These are phyloP conservation scores for Fusarium incarnatum DNA, from an alignment of 2,329 filamentous ascomycete genomes.

Conservation along the genomic window DNA sequence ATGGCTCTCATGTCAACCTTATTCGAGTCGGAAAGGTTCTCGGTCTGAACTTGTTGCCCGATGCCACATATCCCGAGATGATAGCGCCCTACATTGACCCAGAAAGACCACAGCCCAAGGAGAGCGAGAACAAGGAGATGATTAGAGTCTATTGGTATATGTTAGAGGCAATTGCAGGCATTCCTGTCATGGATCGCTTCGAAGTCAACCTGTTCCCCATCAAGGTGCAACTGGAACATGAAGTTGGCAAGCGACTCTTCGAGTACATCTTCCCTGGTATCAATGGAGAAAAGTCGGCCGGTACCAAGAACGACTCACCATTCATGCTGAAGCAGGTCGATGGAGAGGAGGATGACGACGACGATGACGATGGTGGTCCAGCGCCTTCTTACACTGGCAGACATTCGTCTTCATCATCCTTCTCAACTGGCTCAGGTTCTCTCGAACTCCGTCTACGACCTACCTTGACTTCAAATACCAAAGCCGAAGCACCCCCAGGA, in stretches of 20 bases:
- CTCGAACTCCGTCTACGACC: constrained; percentile 86
- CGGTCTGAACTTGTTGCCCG: constrained; percentile 87
- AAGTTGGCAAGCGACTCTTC: constrained; percentile 92
- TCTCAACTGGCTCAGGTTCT: constrained; percentile 74
- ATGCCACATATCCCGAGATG: constrained; percentile 96
- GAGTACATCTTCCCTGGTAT: constrained; percentile 97
- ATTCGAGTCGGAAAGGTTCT: constrained; percentile 89
- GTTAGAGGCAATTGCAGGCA: constrained; percentile 97
- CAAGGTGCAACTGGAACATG: constrained; percentile 91
- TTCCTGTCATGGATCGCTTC: constrained; percentile 96
- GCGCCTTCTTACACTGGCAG: constrained; percentile 55
- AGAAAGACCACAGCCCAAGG: constrained; percentile 59
- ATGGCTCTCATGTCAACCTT: constrained; percentile 94
- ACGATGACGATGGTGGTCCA: constrained; percentile 54
- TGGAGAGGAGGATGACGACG: constrained; percentile 63
- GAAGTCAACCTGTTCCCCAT: constrained; percentile 94
- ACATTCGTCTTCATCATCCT: constrained; percentile 57
- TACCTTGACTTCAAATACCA: constrained; percentile 74
- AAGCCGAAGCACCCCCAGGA: constrained; percentile 51
- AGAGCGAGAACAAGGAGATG: constrained; percentile 77
- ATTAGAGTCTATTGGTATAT: constrained; percentile 97
- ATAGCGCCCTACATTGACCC: constrained; percentile 87
- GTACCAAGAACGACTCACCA: constrained; percentile 69
- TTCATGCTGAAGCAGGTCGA: constrained; percentile 62
- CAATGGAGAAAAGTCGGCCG: constrained; percentile 63